Evolutionary conservation across 805 yeast species (phyloP).

Genomic region (Kodamaea nitidulidarum): DNA sequence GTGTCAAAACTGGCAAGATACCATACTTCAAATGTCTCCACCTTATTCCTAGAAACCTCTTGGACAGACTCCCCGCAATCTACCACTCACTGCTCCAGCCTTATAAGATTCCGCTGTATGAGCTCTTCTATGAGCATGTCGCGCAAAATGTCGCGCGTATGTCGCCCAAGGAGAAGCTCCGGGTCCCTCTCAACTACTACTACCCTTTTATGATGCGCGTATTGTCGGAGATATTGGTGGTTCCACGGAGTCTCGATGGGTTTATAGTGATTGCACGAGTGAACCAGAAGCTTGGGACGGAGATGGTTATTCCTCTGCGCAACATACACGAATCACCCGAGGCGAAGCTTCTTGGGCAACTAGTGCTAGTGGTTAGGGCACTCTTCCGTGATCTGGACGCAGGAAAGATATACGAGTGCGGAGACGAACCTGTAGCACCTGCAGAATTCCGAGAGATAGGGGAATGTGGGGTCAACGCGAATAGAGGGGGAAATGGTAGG

Average conservation of each 20-base stretch:
- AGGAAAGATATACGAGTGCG: not conserved
- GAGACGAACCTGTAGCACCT: not conserved
- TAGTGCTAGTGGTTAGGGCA: conserved; percentile 15
- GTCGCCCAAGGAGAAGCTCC: conserved; percentile 2
- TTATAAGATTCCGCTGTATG: conserved; percentile 33
- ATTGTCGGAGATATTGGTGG: conserved; percentile 41
- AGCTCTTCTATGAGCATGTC: conserved; percentile 29
- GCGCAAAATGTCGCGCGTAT: conserved; percentile 12
- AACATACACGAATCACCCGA: conserved; percentile 32
- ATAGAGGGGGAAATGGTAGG: no score
- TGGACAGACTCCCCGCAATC: conserved; percentile 35
- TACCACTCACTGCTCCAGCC: conserved; percentile 39
- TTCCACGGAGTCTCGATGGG: conserved; percentile 47
- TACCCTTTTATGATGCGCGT: conserved; percentile 39
- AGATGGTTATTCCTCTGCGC: conserved; percentile 2
- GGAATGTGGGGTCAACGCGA: no score
- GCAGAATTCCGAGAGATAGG: not conserved
- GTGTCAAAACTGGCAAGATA: conserved; percentile 41
- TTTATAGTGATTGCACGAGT: conserved; percentile 29
- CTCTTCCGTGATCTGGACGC: not conserved
- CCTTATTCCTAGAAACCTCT: conserved; percentile 36
- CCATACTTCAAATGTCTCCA: conserved; percentile 45
- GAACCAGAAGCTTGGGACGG: not conserved
- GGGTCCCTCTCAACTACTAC: conserved; percentile 22
- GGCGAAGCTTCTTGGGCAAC: conserved; percentile 27